phyloP scores from a whole-genome alignment of 192 early-diverging fungal genomes.

The Mortierella alpina region DNA sequence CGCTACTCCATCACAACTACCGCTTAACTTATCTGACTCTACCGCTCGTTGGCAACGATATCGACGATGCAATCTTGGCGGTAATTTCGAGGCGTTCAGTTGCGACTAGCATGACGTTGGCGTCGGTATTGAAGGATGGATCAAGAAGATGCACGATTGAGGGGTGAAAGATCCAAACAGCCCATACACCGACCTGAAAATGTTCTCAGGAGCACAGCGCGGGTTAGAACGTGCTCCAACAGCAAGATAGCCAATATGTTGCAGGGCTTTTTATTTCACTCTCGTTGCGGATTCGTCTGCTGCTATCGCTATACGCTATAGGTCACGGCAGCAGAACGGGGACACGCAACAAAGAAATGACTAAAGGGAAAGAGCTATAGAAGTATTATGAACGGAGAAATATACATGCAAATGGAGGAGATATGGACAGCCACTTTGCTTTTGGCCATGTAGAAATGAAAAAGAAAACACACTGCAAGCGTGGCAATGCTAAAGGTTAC shows the following conservation, averaged over 20 bases:
- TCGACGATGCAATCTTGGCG: too few species aligned
- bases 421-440: too few species aligned
- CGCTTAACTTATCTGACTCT: too few species aligned
- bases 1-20: too few species aligned
- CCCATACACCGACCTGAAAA: too few species aligned
- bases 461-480: neutral
- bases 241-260: neutral
- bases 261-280: neutral
- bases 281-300: neutral
- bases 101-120: too few species aligned
- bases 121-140: too few species aligned
- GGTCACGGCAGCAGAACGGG: neutral
- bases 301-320: constrained; percentile 18
- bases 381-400: constrained; percentile 22
- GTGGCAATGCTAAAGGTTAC: constrained; percentile 12
- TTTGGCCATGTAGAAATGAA: neutral
- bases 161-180: too few species aligned
- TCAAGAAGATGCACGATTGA: too few species aligned
- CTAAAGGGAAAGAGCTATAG: neutral
- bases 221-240: neutral
- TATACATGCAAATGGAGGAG: constrained; percentile 20
- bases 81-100: too few species aligned
- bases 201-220: neutral
- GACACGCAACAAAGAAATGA: neutral
- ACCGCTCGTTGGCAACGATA: too few species aligned